Evolutionary conservation across 495 filamentous ascomycete species (phyloP).

Genomic region (Aspergillus heteromorphus): DNA sequence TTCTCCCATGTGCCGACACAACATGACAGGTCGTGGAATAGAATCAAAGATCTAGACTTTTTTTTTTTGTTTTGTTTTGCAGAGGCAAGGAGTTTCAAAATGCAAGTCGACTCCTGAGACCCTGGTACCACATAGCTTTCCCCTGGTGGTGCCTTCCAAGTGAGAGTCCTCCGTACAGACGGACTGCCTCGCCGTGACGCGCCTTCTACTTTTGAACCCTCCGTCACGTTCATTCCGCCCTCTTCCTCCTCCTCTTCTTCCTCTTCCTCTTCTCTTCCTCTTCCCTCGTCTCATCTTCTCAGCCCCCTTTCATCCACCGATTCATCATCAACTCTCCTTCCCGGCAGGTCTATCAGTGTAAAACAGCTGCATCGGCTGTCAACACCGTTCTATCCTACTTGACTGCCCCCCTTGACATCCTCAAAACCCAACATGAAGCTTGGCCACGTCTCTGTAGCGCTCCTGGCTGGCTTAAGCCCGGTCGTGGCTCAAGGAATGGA

Average conservation of each 20-base stretch:
- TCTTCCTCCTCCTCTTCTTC: not conserved
- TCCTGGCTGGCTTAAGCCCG: constrained; percentile 27
- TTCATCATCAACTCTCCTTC: no score
- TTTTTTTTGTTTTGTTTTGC: no score
- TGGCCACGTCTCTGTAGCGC: constrained; percentile 21
- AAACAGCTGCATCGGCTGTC: not conserved
- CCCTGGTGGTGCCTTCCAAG: not conserved
- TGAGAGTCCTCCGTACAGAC: no score
- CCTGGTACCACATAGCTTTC: not conserved
- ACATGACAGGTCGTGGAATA: not conserved
- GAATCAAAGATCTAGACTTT: not conserved
- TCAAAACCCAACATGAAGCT: constrained; percentile 34
- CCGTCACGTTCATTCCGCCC: not conserved
- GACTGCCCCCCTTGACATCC: not conserved
- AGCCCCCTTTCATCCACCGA: no score
- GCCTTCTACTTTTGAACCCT: not conserved
- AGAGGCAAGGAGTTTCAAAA: not conserved
- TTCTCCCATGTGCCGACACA: not conserved
- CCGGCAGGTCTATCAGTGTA: not conserved
- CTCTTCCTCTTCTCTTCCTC: not conserved
- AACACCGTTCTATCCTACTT: not conserved
- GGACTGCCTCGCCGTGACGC: not conserved
- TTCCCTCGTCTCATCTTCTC: no score
- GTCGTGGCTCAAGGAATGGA: constrained; percentile 37
- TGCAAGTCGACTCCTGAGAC: not conserved